These are phyloP conservation scores for Phalaenopsis equestris DNA, from an alignment of 106 monocot species.

Conservation along the genomic window DNA sequence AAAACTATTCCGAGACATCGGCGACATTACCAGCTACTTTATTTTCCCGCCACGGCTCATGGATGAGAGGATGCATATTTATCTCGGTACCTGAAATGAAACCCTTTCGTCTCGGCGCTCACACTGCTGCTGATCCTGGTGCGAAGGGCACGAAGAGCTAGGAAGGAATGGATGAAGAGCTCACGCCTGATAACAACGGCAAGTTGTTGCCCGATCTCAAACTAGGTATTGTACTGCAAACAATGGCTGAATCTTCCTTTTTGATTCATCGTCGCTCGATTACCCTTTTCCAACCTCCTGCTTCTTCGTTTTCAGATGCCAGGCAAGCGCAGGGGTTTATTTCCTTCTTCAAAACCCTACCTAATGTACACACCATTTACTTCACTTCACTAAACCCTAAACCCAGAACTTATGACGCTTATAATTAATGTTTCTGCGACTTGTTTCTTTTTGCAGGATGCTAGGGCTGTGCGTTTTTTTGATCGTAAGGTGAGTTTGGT, in stretches of 20 bases:
- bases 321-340: conserved; percentile 92
- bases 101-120: neutral
- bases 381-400: neutral
- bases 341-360: conserved; percentile 85
- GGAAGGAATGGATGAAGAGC: conserved; percentile 6
- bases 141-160: neutral
- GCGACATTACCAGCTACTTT: too few relatives aligned
- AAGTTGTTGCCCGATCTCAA: conserved; percentile 72
- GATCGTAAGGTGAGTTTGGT: conserved; percentile 73
- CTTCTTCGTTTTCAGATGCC: conserved; percentile 42
- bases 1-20: too few relatives aligned
- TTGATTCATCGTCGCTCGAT: neutral
- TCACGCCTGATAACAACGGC: conserved; percentile 3
- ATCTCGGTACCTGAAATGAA: neutral
- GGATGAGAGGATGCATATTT: too few relatives aligned
- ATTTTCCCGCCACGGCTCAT: too few relatives aligned
- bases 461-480: conserved; percentile 81
- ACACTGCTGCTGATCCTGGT: neutral
- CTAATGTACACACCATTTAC: conserved; percentile 23
- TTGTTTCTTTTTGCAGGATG: conserved; percentile 43
- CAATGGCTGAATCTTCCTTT: neutral
- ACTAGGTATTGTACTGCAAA: conserved; percentile 34
- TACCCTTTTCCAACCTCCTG: neutral
- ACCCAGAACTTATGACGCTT: neutral
- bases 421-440: neutral